Evolutionary conservation across 108 stramenopile genomes (phyloP).

Genomic region (Skeletonema costatum): DNA sequence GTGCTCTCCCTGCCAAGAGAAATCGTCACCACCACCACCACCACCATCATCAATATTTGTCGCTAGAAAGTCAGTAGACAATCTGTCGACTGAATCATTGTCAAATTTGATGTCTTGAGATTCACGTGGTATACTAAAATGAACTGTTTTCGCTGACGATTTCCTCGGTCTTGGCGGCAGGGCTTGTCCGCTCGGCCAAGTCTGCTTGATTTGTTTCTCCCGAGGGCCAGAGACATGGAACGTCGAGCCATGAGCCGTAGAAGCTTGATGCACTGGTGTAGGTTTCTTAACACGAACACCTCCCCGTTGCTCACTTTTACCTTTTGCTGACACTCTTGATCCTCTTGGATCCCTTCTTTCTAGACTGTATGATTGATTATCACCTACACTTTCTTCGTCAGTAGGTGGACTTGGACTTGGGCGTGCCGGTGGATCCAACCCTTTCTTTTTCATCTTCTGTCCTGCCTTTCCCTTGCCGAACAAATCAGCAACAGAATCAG

Average conservation of each 20-base stretch:
- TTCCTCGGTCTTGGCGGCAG: constrained; percentile 11
- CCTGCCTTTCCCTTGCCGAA: constrained; percentile 1
- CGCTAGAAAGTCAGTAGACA: constrained; percentile 15
- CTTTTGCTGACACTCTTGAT: neutral
- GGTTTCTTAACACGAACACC: neutral
- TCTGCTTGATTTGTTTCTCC: neutral
- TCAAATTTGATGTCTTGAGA: constrained; percentile 28
- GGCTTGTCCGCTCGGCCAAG: neutral
- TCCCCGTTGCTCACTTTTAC: neutral
- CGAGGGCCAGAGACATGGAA: neutral
- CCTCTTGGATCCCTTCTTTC: constrained; percentile 13
- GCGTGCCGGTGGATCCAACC: constrained; percentile 38
- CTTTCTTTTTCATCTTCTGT: constrained; percentile 8
- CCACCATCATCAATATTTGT: neutral
- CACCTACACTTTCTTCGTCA: neutral
- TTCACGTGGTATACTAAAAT: constrained; percentile 28
- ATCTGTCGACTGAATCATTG: constrained; percentile 14
- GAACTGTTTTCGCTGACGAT: constrained; percentile 13
- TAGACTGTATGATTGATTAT: neutral
- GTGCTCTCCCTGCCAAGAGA: constrained; percentile 35
- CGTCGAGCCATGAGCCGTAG: neutral
- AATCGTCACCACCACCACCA: constrained; percentile 9
- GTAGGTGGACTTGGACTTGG: constrained; percentile 24
- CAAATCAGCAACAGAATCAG: constrained; percentile 18
- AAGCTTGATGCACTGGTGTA: neutral